These are phyloP conservation scores for Nemania sp. DNA, from an alignment of 2,329 filamentous ascomycete genomes.

Conservation along the genomic window DNA sequence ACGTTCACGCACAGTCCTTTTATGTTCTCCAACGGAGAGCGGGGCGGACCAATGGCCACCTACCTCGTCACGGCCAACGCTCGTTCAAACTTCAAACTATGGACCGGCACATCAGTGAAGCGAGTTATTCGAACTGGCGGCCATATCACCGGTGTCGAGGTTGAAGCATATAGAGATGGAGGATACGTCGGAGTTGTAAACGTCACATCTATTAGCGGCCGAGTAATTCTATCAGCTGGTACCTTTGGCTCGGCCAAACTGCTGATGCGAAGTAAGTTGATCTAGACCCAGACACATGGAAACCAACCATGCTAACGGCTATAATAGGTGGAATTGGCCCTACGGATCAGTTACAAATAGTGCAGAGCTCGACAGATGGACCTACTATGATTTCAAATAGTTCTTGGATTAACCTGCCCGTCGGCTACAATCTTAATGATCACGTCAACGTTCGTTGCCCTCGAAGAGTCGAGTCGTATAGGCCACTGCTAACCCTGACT, in stretches of 20 bases:
- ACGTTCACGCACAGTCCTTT: constrained; percentile 66
- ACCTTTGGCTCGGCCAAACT: constrained; percentile 72
- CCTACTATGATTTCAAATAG: constrained; percentile 53
- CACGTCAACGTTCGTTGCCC: constrained; percentile 48
- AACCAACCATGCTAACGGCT: constrained; percentile 23
- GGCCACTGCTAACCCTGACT: constrained; percentile 4
- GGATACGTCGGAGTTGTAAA: constrained; percentile 64
- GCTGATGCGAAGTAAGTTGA: constrained; percentile 60
- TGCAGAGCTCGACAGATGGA: constrained; percentile 54
- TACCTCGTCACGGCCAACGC: constrained; percentile 66
- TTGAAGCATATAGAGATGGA: constrained; percentile 56
- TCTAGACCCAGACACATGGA: background rate
- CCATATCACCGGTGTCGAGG: constrained; percentile 67
- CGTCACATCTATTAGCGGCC: constrained; percentile 60
- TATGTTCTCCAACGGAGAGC: constrained; percentile 68
- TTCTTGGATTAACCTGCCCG: constrained; percentile 61
- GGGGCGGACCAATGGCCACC: constrained; percentile 70
- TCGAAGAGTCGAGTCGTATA: background rate
- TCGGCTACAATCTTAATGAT: constrained; percentile 62
- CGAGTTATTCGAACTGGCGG: constrained; percentile 66
- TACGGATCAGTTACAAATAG: constrained; percentile 58
- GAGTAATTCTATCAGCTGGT: constrained; percentile 69
- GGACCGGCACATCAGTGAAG: constrained; percentile 67
- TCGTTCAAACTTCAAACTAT: constrained; percentile 67
- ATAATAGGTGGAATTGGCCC: constrained; percentile 62